Conservation (phyloP, 805 yeast species). For the Kodamaea hsintzibuensis region DNA sequence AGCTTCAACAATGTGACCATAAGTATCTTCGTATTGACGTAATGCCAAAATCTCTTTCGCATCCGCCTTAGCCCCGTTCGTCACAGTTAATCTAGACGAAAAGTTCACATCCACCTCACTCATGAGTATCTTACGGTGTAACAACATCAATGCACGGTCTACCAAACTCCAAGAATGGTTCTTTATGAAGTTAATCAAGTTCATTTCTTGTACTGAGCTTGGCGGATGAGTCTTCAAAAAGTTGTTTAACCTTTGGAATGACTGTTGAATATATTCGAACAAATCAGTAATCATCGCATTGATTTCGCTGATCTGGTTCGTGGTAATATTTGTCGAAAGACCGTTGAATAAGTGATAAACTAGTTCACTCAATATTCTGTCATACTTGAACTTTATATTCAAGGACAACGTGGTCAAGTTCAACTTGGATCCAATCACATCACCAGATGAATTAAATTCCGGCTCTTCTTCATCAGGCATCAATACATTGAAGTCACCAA, state of each 20-base stretch:
- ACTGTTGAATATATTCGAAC: slow-evolving; percentile 49
- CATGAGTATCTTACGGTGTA: slow-evolving; percentile 44
- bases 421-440: slow-evolving; percentile 35
- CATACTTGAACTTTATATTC: slow-evolving; percentile 55
- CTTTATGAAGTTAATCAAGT: slow-evolving; percentile 48
- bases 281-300: slow-evolving; percentile 51
- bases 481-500: slow-evolving; percentile 57
- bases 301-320: slow-evolving; percentile 43
- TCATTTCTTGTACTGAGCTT: slow-evolving; percentile 40
- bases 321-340: slow-evolving; percentile 41
- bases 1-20: slow-evolving; percentile 37
- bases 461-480: slow-evolving; percentile 51
- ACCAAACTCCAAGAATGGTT: slow-evolving; percentile 53
- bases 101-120: slow-evolving; percentile 19
- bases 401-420: slow-evolving; percentile 49
- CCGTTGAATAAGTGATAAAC: slow-evolving; percentile 53
- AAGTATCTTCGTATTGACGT: slow-evolving; percentile 42
- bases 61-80: slow-evolving; percentile 7
- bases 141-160: slow-evolving; percentile 51
- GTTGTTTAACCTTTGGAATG: slow-evolving; percentile 42
- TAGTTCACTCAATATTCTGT: slow-evolving; percentile 53
- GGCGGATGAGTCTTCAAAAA: slow-evolving; percentile 38
- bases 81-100: not conserved
- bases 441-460: slow-evolving; percentile 22
- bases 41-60: slow-evolving; percentile 26